Conservation (phyloP, 805 yeast genomes). For the Pichia nakasei region DNA sequence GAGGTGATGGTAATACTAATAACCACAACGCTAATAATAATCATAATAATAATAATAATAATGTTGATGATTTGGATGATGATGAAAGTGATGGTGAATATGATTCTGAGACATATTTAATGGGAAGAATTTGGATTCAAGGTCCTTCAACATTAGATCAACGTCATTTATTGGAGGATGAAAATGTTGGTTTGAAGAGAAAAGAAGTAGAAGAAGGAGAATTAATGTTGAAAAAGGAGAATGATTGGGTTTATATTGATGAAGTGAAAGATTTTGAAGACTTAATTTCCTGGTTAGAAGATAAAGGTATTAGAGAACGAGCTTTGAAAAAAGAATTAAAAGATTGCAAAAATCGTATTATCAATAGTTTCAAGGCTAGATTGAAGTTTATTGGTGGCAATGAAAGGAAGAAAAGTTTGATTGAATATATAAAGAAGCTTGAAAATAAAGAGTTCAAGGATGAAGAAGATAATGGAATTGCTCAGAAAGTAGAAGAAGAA, state of each 20-base stretch:
- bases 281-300: constrained; percentile 59
- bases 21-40: no score
- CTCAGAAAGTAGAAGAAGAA: constrained; percentile 23
- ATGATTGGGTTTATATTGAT: constrained; percentile 69
- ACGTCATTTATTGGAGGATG: constrained; percentile 32
- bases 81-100: constrained; percentile 36
- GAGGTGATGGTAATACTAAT: constrained; percentile 29
- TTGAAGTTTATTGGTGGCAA: constrained; percentile 43
- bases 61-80: constrained; percentile 37
- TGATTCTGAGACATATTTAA: constrained; percentile 51
- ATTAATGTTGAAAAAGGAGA: constrained; percentile 40
- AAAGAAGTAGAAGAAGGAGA: constrained; percentile 56
- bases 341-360: constrained; percentile 42
- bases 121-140: constrained; percentile 86
- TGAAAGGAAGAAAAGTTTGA: constrained; percentile 31
- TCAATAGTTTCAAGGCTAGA: constrained; percentile 50
- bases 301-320: constrained; percentile 68
- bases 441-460: constrained; percentile 27
- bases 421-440: constrained; percentile 29
- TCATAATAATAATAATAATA: constrained; percentile 32
- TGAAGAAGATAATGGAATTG: constrained; percentile 25
- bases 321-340: constrained; percentile 53
- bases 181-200: constrained; percentile 36
- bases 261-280: constrained; percentile 44
- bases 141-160: constrained; percentile 62